Evolutionary conservation across 768 basidiomycete genomes (phyloP), one percentile per base, ranked within the genome.

Genomic region (Hysterangium stoloniferum): DNA sequence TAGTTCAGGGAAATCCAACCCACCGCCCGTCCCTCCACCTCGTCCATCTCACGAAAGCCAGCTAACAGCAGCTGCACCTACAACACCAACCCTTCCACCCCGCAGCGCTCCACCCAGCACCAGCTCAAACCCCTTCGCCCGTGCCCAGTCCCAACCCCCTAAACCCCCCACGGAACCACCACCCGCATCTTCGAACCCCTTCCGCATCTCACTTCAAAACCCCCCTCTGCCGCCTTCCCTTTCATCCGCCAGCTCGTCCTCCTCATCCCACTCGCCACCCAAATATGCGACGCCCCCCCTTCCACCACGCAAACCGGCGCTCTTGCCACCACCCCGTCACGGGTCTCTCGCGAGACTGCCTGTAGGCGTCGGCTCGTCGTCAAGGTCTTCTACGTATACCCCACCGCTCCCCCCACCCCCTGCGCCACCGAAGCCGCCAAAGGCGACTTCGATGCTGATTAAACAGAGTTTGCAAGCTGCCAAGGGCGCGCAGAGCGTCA

Each of bases 401-500:
- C 5, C 32, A 45, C 58, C 63, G 27, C 49, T 60, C 22, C 59
- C 55, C 6, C 54, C 54, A 5, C 54, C 54, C 1, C 24, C 51
- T n/a, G 42, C 40, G 15, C 53, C 48, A 1, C 54, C 54, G 7
- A 52, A 55, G 42, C 54, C 54, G 40, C 54, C 67, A 51, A 82
- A 85, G 48, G 64, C 78, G 25, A 79, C 78, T 20, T 82, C 79
- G 9, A 72, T 75, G 0, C 66, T 86, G n/a, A 86, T 86, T 68
- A 75, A 76, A 53, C 85, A 88, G 63, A 80, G 78, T 19, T 67
- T 90, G 1, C 79, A 84, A 46, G 87, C 87, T 5, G 80, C 77
- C 52, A 84, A 85, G 58, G 75, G 77, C 0, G 86, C 77, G 1
- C 80, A 85, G 62, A 75, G 74, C 4, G 69, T 86, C 64, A 85